These are phyloP conservation scores for Ampelomyces quisqualis DNA, from an alignment of 2,329 filamentous ascomycete species.

Conservation along the genomic window DNA sequence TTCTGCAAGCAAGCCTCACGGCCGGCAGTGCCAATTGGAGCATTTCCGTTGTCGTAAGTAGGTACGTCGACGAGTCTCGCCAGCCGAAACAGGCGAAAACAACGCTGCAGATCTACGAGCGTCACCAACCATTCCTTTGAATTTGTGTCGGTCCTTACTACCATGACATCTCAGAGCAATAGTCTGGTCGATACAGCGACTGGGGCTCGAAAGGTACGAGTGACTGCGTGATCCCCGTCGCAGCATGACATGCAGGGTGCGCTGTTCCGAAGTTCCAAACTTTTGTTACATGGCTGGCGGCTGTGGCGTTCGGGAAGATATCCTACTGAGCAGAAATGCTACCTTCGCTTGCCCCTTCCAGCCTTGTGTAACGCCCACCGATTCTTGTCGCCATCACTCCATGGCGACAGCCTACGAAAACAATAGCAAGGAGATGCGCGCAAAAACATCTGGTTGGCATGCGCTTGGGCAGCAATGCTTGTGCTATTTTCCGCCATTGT, in stretches of 20 bases:
- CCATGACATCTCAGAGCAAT: too few species aligned
- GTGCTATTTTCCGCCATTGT: conserved; percentile 10
- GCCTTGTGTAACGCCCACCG: conserved; percentile 1
- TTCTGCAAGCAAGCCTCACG: conserved; percentile 4
- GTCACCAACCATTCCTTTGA: too few species aligned
- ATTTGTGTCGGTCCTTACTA: not conserved
- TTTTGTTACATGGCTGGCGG: conserved; percentile 6
- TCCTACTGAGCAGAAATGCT: conserved; percentile 8
- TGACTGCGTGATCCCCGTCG: too few species aligned
- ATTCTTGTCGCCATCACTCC: not conserved
- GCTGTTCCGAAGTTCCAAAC: not conserved
- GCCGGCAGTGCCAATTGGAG: conserved; percentile 16
- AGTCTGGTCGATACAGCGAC: too few species aligned
- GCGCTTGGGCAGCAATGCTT: conserved; percentile 16
- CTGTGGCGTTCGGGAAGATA: conserved; percentile 16
- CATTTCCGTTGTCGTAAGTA: conserved; percentile 21
- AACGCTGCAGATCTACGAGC: not conserved
- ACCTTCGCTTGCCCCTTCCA: conserved; percentile 1
- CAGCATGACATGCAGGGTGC: conserved; percentile 2
- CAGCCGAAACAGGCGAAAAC: conserved; percentile 6
- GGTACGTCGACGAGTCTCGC: conserved; percentile 24
- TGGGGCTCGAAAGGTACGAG: too few species aligned
- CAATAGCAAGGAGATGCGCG: conserved; percentile 31
- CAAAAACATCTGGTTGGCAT: conserved; percentile 17
- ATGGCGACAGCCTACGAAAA: not conserved